Evolutionary conservation across 345 rosid species (phyloP), one percentile per base, ranked within the genome.

Genomic region (Brassica cretica): DNA sequence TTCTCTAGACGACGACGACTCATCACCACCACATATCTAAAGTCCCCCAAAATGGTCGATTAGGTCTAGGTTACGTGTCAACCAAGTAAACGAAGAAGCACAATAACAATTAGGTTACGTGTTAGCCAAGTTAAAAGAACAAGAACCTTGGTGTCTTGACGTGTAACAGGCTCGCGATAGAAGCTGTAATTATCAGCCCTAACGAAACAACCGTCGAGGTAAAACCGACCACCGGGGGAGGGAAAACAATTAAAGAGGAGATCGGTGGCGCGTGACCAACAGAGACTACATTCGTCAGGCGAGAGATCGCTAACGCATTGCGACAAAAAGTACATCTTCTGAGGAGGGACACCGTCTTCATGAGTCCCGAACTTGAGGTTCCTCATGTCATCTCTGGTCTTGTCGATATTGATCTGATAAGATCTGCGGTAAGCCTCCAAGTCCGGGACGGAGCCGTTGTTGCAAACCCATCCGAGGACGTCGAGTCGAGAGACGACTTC

Each of bases 231-330:
- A 12, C 88, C 88, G 58, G 83, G 69, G 60, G 80, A 51, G 0
- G 89, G 85, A 27, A 86, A 77, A 75, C 89, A 86, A 1, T 65
- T 61, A 24, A 72, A 66, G 66, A 88, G 64, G 58, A 84, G 76
- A 14, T 68, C 74, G n/a, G 61, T 59, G 25, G 84, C 82, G 24
- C 82, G 81, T 3, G 72, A 7, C 65, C 84, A 84, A 70, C 91
- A 88, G 0, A 60, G 16, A 27, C 3, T 49, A 33, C 91, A 88
- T 71, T 88, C 88, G 2, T 64, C 65, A 0, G 66, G 14, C 0
- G 80, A 64, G 35, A 86, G 88, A 86, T 88, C 86, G 68, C 65
- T 86, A 83, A 84, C 75, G 76, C 89, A 88, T 64, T 88, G 89
- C 11, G 84, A 67, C 62, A 88, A 74, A 19, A 81, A 35, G 19